Percentiles rank a stretch among this genome's conserved stretches.
These are phyloP conservation scores for Sordariomycetes sp. DNA, from an alignment of 2,329 filamentous ascomycete genomes.

Conservation along the genomic window DNA sequence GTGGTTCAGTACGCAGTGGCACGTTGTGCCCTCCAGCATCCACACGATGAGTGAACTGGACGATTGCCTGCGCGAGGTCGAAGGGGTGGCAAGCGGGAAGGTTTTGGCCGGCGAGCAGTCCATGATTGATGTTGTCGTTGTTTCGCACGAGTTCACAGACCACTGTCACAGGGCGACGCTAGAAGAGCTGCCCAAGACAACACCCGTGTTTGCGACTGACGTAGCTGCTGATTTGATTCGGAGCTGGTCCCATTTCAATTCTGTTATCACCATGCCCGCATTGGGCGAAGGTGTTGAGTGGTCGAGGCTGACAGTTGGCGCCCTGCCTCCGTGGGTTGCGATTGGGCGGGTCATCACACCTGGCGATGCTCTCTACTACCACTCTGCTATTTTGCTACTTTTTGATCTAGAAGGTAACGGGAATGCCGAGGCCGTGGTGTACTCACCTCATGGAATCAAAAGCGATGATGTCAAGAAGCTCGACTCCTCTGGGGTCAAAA, in stretches of 20 bases:
- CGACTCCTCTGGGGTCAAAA: slow-evolving; percentile 29
- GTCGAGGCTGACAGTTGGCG: slow-evolving; percentile 10
- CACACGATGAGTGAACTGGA: slow-evolving; percentile 47
- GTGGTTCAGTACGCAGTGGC: slow-evolving; percentile 60
- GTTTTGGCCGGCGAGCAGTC: slow-evolving; percentile 9
- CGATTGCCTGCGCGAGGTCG: slow-evolving; percentile 33
- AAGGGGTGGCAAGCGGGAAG: neutral
- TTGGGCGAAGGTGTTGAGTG: slow-evolving; percentile 22
- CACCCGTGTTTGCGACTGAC: slow-evolving; percentile 51
- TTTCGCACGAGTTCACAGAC: slow-evolving; percentile 61
- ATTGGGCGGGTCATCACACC: slow-evolving; percentile 46
- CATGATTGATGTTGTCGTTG: slow-evolving; percentile 47
- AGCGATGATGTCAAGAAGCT: slow-evolving; percentile 34
- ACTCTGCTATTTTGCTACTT: slow-evolving; percentile 50
- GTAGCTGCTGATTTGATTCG: slow-evolving; percentile 47
- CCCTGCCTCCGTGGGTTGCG: slow-evolving; percentile 51
- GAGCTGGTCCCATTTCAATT: slow-evolving; percentile 50
- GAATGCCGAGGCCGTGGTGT: slow-evolving; percentile 46
- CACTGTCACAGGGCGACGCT: slow-evolving; percentile 57
- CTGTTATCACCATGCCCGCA: slow-evolving; percentile 37
- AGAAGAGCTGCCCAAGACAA: slow-evolving; percentile 38
- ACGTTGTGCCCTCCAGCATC: slow-evolving; percentile 43
- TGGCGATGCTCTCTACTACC: slow-evolving; percentile 49
- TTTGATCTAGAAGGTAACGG: slow-evolving; percentile 26
- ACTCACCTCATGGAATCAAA: slow-evolving; percentile 54